Evolutionary conservation across 768 basidiomycete species (phyloP), one percentile per base, ranked within the genome.

Genomic region (Xanthoconium stramineum): DNA sequence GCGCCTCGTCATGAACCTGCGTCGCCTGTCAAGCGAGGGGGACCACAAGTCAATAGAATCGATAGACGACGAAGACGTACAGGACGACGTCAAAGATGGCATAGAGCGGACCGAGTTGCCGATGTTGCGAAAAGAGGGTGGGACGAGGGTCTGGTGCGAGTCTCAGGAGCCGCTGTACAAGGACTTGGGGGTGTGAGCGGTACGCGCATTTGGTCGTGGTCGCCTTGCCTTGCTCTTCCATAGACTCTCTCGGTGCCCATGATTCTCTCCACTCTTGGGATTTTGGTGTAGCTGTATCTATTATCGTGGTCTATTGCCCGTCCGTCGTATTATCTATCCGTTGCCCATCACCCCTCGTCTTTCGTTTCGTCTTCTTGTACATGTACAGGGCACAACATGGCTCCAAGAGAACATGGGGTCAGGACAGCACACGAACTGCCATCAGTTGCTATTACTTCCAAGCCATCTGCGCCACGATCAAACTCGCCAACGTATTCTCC

Each of bases 1-100:
- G 1, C 65, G 64, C 32, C 68, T 76, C 28, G 67, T 75, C 38
- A 40, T 76, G 32, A 68, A 75, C 38, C 49, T 74, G 19, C 68
- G 75, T 37, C 61, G 67, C 1, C 12, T 65, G 8, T 52, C 62
- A 5, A n/a, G 0, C 20, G 11, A 40, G 1, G 17, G 28, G 24
- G 11, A 7, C 14, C 17, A 48, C 19, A 8, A 6, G 2, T 15
- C 32, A 3, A 5, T 29, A 30, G 29, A 9, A n/a, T 46, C 1
- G 50, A 37, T 5, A 0, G 52, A 40, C 13, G 44, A 40, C 14
- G 33, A 28, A 20, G 29, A 39, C 5, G 10, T 38, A 9, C 39
- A 51, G 32, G 38, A 30, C 28, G n/a, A 39, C 3, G 8, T 6
- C 17, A 28, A 28, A 8, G 55, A 43, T 9, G 14, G 38, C 15